Percentiles rank a stretch among this genome's conserved stretches.
These are phyloP conservation scores for Chaetoscypha palmicola DNA, from an alignment of 2,329 filamentous ascomycete species.

Conservation along the genomic window DNA sequence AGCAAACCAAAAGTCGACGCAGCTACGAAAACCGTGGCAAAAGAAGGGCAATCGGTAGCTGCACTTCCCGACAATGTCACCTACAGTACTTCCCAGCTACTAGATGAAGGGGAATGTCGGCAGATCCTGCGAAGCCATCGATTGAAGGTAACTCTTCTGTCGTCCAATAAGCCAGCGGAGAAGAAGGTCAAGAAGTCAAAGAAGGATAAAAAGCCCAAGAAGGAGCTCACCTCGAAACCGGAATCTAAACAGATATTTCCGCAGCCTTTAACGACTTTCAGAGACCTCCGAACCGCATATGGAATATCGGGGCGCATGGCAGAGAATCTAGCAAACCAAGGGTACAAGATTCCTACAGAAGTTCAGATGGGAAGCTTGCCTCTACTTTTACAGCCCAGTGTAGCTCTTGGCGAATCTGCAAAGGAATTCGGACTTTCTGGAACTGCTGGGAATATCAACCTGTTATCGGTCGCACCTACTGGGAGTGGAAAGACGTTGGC, in stretches of 20 bases:
- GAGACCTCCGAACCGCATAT: conserved; percentile 63
- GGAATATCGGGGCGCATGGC: conserved; percentile 66
- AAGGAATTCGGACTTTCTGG: conserved; percentile 27
- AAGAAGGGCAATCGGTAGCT: conserved; percentile 7
- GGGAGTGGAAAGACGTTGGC: conserved; percentile 95
- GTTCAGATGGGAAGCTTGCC: conserved; percentile 86
- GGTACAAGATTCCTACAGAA: conserved; percentile 83
- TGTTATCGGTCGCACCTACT: conserved; percentile 85
- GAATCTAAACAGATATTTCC: conserved; percentile 62
- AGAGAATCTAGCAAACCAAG: conserved; percentile 75
- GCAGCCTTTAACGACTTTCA: conserved; percentile 71
- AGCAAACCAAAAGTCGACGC: conserved; percentile 19
- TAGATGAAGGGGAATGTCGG: conserved; percentile 66
- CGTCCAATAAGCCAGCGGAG: conserved; percentile 36
- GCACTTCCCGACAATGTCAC: conserved; percentile 3
- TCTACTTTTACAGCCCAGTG: conserved; percentile 57
- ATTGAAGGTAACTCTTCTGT: conserved; percentile 75
- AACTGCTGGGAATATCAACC: conserved; percentile 48
- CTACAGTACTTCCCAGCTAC: conserved; percentile 24
- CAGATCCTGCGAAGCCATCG: conserved; percentile 72
- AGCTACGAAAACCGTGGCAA: conserved; percentile 18
- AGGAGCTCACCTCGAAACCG: conserved; percentile 36
- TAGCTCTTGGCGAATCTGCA: conserved; percentile 38
- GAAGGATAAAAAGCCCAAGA: conserved; percentile 39
- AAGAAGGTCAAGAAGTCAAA: conserved; percentile 41